Evolutionary conservation across 139 green algal genomes (phyloP), one percentile per base, ranked within the genome.

Genomic region (Cymbomonas tetramitiformis): DNA sequence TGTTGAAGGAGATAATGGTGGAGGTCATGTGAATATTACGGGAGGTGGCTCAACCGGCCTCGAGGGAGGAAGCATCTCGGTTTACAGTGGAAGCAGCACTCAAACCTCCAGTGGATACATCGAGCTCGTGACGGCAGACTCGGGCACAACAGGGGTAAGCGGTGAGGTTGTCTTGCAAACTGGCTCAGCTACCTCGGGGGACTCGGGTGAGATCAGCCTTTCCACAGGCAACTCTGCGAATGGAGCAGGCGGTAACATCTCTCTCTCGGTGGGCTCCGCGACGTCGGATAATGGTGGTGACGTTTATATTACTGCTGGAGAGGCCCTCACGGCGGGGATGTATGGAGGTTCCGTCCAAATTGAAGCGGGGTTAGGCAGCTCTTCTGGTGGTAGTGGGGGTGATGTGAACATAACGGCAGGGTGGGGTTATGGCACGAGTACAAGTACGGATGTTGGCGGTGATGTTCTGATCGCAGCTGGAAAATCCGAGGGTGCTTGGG

Each of bases 211-310:
- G 25, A 23, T 61, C 29, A 15, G 19, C 34, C 6, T 61, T 8
- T 52, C 12, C 29, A 33, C 52, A 24, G 52, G 52, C 30, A 61
- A 25, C 29, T 43, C 41, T 10, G 19, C 15, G 23, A 64, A 47
- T 15, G 57, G 57, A n/a, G n/a, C 15, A 10, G 57, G 57, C 23
- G 43, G 57, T 7, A 43, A 65, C 21, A 61, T 65, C 43, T 24
- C 23, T 21, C 26, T 63, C 10, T 38, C 38, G 10, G 36, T 38
- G 5, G 55, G 55, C 8, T 7, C 48, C 9, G 51, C 33, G 10
- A 34, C 46, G 30, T 32, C 9, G 19, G 31, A 23, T 21, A 34
- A 60, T 60, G 51, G 51, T n/a, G 51, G 51, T 12, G 24, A 33
- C 7, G 33, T 60, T 51, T 25, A 51, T 23, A 49, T 60, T 33